These are phyloP conservation scores for Crucibulum cyathiforme DNA, from an alignment of 1,284 basidiomycete genomes.

Conservation along the genomic window DNA sequence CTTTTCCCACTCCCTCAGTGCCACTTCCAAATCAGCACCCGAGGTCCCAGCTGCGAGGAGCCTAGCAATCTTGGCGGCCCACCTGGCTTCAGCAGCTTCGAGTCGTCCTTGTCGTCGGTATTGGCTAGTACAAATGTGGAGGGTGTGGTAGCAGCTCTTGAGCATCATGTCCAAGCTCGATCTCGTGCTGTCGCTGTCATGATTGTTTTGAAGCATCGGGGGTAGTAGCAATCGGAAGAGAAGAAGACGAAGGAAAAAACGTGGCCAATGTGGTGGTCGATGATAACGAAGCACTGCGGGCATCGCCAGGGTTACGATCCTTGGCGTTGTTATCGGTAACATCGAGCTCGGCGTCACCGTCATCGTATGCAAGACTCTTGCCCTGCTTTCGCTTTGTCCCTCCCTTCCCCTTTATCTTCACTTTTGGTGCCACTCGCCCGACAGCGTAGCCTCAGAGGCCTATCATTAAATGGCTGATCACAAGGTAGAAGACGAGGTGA, in stretches of 20 bases:
- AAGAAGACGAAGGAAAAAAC: no score
- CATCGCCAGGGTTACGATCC: no score
- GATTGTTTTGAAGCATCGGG: no score
- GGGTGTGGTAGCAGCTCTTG: no score
- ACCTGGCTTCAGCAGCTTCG: conserved; percentile 47
- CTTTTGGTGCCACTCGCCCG: background rate
- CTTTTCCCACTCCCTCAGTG: conserved; percentile 70
- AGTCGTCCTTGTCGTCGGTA: no score
- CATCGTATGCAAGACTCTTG: conserved; percentile 15
- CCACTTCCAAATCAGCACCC: conserved; percentile 67
- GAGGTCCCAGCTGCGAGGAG: conserved; percentile 74
- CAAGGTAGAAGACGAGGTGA: conserved; percentile 21
- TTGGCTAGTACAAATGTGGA: no score
- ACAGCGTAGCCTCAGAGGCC: conserved; percentile 3
- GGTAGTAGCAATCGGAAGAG: no score
- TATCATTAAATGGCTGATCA: conserved; percentile 16
- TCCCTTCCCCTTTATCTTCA: conserved; percentile 34
- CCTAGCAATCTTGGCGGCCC: conserved; percentile 70
- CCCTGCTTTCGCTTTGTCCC: conserved; percentile 3
- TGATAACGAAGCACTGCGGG: no score
- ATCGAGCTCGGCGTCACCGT: conserved; percentile 14
- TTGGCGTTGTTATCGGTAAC: no score
- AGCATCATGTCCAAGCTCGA: no score
- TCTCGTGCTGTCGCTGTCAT: no score
- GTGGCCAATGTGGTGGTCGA: no score